phyloP scores from a whole-genome alignment of 2,329 filamentous ascomycete species.

The Nemania sp. region DNA sequence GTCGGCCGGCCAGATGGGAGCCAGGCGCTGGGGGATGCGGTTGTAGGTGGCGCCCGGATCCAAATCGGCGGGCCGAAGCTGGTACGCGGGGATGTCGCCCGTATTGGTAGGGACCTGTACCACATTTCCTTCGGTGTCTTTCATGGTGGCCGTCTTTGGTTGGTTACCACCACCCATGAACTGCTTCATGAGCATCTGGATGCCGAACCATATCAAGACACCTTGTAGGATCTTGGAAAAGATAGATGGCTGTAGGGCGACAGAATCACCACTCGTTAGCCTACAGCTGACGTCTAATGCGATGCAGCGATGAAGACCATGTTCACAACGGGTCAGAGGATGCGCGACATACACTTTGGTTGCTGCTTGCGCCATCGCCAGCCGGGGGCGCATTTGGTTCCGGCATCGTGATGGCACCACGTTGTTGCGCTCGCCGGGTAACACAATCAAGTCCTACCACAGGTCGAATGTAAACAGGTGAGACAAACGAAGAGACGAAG shows the following conservation, averaged over 20 bases:
- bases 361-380: slow-evolving; percentile 35
- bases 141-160: slow-evolving; percentile 51
- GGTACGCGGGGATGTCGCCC: slow-evolving; percentile 64
- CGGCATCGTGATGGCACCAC: slow-evolving; percentile 38
- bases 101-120: slow-evolving; percentile 58
- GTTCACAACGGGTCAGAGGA: background rate
- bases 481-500: background rate
- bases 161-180: slow-evolving; percentile 53
- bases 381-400: slow-evolving; percentile 37
- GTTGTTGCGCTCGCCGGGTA: slow-evolving; percentile 1
- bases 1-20: slow-evolving; percentile 85
- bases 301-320: background rate
- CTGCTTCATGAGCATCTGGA: slow-evolving; percentile 62
- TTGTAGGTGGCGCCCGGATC: slow-evolving; percentile 66
- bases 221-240: slow-evolving; percentile 55
- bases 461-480: background rate
- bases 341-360: slow-evolving; percentile 40
- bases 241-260: slow-evolving; percentile 39
- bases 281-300: background rate
- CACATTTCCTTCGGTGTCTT: slow-evolving; percentile 55
- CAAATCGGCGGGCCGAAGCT: slow-evolving; percentile 62
- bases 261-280: slow-evolving; percentile 24
- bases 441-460: slow-evolving; percentile 9
- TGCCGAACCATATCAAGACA: slow-evolving; percentile 58
- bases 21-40: slow-evolving; percentile 68